phyloP scores from a whole-genome alignment of 1,139 yeast genomes.

The Yarrowia galli region DNA sequence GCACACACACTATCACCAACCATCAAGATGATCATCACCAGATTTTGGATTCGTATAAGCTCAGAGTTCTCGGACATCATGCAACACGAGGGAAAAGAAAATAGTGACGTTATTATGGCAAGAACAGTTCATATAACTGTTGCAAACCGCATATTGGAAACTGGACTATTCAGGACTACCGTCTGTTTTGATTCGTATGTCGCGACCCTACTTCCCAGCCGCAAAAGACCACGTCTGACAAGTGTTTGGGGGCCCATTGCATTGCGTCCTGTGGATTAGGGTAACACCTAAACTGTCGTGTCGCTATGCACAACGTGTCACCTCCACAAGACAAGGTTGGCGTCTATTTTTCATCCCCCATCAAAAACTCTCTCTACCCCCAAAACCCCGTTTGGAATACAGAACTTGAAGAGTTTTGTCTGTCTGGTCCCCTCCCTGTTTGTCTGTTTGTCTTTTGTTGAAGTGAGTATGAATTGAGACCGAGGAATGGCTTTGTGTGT shows the following conservation, averaged over 20 bases:
- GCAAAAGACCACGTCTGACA: not conserved
- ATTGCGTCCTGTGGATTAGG: not conserved
- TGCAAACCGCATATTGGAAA: too few species aligned
- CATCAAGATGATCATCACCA: too few species aligned
- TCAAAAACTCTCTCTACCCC: conserved; percentile 22
- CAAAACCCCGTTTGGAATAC: conserved; percentile 37
- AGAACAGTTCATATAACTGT: not conserved
- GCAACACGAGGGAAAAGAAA: conserved; percentile 19
- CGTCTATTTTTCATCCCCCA: conserved; percentile 9
- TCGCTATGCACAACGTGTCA: conserved; percentile 32
- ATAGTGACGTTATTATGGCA: not conserved
- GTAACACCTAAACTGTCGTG: not conserved
- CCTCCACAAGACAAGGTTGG: conserved; percentile 32
- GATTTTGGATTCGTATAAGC: not conserved
- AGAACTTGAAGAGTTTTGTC: conserved; percentile 32
- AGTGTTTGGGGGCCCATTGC: not conserved
- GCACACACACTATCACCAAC: too few species aligned
- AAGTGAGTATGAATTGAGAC: conserved; percentile 27
- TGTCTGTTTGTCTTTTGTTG: conserved; percentile 36
- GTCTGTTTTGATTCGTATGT: not conserved
- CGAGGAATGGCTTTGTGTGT: not conserved
- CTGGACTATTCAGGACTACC: not conserved
- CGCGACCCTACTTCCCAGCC: not conserved
- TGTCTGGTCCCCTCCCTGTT: conserved; percentile 38
- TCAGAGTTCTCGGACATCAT: conserved; percentile 20